phyloP scores from a whole-genome alignment of 441 rosid genomes.

The Erodium moschatum region DNA sequence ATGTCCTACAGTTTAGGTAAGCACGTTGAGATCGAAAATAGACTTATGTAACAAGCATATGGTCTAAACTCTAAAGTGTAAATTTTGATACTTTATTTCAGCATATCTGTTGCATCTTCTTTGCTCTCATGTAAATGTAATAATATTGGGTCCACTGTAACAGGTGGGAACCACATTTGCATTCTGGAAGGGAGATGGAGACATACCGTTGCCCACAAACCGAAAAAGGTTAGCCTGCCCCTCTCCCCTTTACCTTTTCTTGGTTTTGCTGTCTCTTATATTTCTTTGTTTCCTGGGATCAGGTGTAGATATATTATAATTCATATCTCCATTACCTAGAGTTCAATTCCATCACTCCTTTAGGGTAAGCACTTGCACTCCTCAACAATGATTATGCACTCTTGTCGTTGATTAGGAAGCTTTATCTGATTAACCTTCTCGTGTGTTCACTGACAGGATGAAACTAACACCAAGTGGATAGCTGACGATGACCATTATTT shows the following conservation, averaged over 20 bases:
- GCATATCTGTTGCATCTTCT: not conserved
- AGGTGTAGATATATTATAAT: not conserved
- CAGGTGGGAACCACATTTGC: conserved; percentile 11
- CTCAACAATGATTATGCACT: not conserved
- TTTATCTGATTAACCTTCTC: not conserved
- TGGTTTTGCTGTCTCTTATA: not conserved
- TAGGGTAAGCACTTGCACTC: not conserved
- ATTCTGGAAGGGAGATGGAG: conserved; percentile 36
- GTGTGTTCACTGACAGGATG: not conserved
- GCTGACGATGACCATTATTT: not conserved
- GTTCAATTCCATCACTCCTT: too few relatives aligned
- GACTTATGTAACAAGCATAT: not conserved
- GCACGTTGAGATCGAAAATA: too few relatives aligned
- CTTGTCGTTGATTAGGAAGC: not conserved
- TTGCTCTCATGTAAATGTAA: too few relatives aligned
- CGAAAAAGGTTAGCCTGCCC: conserved; percentile 37
- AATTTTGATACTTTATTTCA: not conserved
- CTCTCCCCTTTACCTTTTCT: conserved; percentile 17
- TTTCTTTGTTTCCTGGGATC: not conserved
- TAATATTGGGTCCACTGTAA: not conserved
- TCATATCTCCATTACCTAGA: too few relatives aligned
- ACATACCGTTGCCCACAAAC: conserved; percentile 28
- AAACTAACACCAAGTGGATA: not conserved
- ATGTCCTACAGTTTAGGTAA: not conserved
- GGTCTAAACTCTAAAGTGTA: too few relatives aligned